These are phyloP conservation scores for Cicer arietinum DNA, from an alignment of 306 rosid genomes.

Conservation along the genomic window DNA sequence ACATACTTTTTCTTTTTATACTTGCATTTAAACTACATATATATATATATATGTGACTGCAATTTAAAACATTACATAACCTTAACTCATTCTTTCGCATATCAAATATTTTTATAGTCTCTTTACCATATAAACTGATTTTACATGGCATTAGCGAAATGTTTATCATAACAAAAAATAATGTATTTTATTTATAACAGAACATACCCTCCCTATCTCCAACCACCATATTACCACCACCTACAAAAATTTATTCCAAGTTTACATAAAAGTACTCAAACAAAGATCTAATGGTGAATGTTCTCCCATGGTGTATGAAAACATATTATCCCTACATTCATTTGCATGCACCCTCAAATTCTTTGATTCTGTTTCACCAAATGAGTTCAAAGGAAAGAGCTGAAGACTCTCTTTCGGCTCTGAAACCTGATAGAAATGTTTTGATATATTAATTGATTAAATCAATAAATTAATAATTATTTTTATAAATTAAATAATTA, in stretches of 20 bases:
- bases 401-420: conserved; percentile 76
- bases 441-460: too few relatives aligned
- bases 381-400: conserved; percentile 80
- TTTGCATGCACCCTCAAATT: conserved; percentile 60
- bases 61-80: too few relatives aligned
- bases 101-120: too few relatives aligned
- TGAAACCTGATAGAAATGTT: conserved; percentile 38
- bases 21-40: too few relatives aligned
- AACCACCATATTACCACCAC: neutral
- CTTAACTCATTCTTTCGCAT: too few relatives aligned
- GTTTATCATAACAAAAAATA: neutral
- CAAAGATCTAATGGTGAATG: conserved; percentile 89
- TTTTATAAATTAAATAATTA: too few relatives aligned
- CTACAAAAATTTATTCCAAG: neutral
- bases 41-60: too few relatives aligned
- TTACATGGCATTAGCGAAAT: too few relatives aligned
- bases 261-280: conserved; percentile 68
- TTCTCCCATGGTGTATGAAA: conserved; percentile 55
- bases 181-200: conserved; percentile 19
- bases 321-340: conserved; percentile 56
- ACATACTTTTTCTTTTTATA: neutral
- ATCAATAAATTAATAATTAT: too few relatives aligned
- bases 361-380: conserved; percentile 58
- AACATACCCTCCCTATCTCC: neutral
- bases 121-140: too few relatives aligned